Percentiles rank a stretch among this genome's conserved stretches.
Conservation (phyloP, 305 asterid species). For the Fraxinus angustifolia region DNA sequence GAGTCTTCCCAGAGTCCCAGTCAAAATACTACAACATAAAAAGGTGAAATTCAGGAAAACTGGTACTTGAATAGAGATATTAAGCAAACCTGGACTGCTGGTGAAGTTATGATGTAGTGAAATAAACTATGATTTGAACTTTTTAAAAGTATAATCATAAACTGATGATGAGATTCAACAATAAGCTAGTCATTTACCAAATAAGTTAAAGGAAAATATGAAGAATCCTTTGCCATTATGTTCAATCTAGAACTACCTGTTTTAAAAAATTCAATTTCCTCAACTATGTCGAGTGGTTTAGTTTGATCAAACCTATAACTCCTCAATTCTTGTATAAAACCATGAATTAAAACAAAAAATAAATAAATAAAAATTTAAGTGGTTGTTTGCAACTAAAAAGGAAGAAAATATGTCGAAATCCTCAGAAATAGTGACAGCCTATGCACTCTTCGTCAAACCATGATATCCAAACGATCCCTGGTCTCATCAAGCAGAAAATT, state of each 20-base stretch:
- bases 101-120: neutral
- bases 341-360: neutral
- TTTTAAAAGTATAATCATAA: neutral
- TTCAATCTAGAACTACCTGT: neutral
- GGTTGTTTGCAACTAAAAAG: neutral
- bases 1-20: slow-evolving; percentile 65
- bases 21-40: slow-evolving; percentile 47
- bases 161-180: neutral
- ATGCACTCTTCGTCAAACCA: neutral
- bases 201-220: neutral
- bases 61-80: slow-evolving; percentile 3
- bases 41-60: slow-evolving; percentile 2
- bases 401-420: neutral
- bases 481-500: neutral
- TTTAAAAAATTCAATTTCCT: neutral
- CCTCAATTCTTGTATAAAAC: neutral
- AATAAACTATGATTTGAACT: neutral
- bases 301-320: neutral
- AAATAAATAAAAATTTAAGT: neutral
- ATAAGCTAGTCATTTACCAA: neutral
- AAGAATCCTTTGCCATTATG: neutral
- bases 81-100: neutral
- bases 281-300: neutral
- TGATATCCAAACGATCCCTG: neutral
- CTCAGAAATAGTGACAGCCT: neutral